A percentile compares a stretch with the other conserved stretches of the same genome.
Evolutionary conservation across 2,329 filamentous ascomycete genomes (phyloP).

Genomic region (Shiraia bambusicola): DNA sequence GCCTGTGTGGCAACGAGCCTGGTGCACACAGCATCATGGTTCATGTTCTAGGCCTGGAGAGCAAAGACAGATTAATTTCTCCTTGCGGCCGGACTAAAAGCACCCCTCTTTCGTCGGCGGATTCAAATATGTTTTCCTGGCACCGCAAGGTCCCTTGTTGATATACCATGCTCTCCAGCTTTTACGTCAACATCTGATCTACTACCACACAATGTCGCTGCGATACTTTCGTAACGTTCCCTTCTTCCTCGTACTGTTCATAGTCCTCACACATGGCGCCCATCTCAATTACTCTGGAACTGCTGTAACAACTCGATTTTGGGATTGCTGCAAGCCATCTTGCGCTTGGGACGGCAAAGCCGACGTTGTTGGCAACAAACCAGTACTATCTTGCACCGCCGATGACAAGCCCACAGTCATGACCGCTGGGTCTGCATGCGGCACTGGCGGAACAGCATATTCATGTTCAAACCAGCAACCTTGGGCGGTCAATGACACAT

Average conservation of each 20-base stretch:
- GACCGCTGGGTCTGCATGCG: conserved; percentile 55
- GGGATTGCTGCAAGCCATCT: conserved; percentile 71
- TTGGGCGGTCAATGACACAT: conserved; percentile 59
- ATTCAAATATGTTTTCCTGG: conserved; percentile 40
- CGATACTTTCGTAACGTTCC: conserved; percentile 32
- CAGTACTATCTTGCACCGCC: conserved; percentile 58
- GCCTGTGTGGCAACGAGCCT: conserved; percentile 34
- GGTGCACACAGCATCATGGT: conserved; percentile 32
- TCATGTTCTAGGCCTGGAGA: conserved; percentile 35
- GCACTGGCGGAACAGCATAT: conserved; percentile 56
- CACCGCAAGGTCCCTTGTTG: conserved; percentile 32
- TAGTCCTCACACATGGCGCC: conserved; percentile 18
- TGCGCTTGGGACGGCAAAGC: conserved; percentile 63
- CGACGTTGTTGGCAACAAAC: conserved; percentile 45
- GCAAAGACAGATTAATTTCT: conserved; percentile 39
- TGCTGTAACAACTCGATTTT: conserved; percentile 41
- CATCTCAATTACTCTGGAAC: conserved; percentile 33
- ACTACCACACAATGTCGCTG: conserved; percentile 37
- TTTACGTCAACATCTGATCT: conserved; percentile 32
- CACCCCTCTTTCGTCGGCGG: conserved; percentile 35
- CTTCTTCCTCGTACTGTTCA: conserved; percentile 27
- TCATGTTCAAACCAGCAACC: conserved; percentile 62
- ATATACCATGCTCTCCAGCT: conserved; percentile 36
- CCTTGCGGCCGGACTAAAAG: conserved; percentile 38
- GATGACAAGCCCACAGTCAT: conserved; percentile 56